phyloP scores from a whole-genome alignment of 2,329 filamentous ascomycete genomes.

The Arthrinium puccinioides region DNA sequence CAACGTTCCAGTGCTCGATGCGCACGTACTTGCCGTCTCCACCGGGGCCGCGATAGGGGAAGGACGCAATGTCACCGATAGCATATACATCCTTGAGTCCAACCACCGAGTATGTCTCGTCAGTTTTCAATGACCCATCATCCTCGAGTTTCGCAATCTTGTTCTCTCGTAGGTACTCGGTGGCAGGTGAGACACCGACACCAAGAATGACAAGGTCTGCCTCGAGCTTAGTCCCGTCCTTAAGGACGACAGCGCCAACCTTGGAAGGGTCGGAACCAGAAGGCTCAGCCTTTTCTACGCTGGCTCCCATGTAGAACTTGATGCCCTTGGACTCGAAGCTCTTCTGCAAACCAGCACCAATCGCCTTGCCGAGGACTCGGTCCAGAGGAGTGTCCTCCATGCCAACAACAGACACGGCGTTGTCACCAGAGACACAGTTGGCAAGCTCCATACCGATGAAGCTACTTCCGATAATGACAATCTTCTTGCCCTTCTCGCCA shows the following conservation, averaged over 20 bases:
- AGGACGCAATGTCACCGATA: conserved; percentile 90
- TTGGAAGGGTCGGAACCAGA: conserved; percentile 59
- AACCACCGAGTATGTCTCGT: conserved; percentile 70
- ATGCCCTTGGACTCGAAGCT: conserved; percentile 78
- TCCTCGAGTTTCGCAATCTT: conserved; percentile 61
- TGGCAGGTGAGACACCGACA: conserved; percentile 81
- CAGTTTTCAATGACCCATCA: conserved; percentile 79
- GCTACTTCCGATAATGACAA: conserved; percentile 84
- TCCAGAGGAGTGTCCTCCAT: conserved; percentile 84
- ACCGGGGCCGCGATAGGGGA: conserved; percentile 87
- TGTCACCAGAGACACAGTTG: conserved; percentile 71
- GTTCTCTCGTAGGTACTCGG: conserved; percentile 72
- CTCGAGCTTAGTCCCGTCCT: conserved; percentile 76
- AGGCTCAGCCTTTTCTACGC: conserved; percentile 75
- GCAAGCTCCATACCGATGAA: conserved; percentile 99
- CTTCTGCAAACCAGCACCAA: conserved; percentile 75
- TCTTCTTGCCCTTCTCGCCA: conserved; percentile 79
- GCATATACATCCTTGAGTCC: conserved; percentile 82
- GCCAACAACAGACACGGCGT: conserved; percentile 79
- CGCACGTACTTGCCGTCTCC: conserved; percentile 65
- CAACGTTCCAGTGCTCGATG: conserved; percentile 99
- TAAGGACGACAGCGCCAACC: conserved; percentile 74
- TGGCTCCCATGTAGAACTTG: conserved; percentile 76
- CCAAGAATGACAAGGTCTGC: conserved; percentile 90
- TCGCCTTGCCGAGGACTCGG: conserved; percentile 72